phyloP scores from a whole-genome alignment of 176 grass and related monocot species.

The Pontederia crassipes region DNA sequence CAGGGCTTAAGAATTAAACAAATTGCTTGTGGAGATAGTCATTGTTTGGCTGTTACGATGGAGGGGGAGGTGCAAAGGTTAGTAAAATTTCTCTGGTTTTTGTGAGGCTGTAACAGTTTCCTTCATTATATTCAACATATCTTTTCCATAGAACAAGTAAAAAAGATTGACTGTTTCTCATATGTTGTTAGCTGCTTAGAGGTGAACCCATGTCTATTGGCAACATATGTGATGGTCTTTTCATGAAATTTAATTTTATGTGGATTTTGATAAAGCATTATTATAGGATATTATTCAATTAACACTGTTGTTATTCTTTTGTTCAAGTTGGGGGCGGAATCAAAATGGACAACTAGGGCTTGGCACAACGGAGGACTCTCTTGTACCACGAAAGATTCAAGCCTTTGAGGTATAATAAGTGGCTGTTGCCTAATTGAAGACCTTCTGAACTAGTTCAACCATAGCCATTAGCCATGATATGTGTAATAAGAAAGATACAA shows the following conservation, averaged over 20 bases:
- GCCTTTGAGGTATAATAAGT: conserved; percentile 61
- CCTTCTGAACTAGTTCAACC: no score
- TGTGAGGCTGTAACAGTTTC: no score
- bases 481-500: no score
- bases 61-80: conserved; percentile 72
- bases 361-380: conserved; percentile 79
- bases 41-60: conserved; percentile 74
- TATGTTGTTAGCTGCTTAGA: no score
- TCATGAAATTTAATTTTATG: no score
- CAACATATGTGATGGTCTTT: no score
- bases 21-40: conserved; percentile 86
- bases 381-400: conserved; percentile 85
- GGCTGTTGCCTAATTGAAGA: background rate
- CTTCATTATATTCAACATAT: no score
- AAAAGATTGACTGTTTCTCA: no score
- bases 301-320: background rate
- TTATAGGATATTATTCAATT: background rate
- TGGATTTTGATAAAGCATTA: no score
- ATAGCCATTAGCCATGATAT: no score
- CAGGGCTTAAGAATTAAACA: conserved; percentile 83
- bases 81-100: background rate
- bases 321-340: conserved; percentile 78
- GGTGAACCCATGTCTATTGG: no score
- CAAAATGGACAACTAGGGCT: conserved; percentile 92
- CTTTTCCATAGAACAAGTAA: no score